Evolutionary conservation across 352 stramenopile genomes (phyloP), one percentile per base, ranked within the genome.

Genomic region (Elongisporangium anandrum): DNA sequence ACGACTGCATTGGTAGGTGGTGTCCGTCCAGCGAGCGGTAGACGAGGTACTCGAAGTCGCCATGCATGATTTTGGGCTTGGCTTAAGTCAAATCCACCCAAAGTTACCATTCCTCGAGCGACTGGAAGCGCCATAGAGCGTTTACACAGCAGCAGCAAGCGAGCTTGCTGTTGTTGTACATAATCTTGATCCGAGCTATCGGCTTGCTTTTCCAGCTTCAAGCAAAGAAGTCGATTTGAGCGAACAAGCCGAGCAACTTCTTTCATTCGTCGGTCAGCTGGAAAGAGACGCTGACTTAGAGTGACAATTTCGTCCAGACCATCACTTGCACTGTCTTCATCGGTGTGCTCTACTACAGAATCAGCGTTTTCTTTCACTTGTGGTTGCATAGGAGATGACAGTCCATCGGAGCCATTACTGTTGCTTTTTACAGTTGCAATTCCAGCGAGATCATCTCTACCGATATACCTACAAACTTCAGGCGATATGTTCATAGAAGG

Each of bases 81-180:
- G 56, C 50, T 64, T 50, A 79, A 56, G 56, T 97, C 77, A 26
- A 98, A 83, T 53, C 86, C 98, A 0, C 94, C 95, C 49, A 99
- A 70, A 5, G 97, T 99, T 16, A 99, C 71, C 97, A 99, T 99
- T 7, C 96, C 97, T 66, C 97, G 77, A 0, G 96, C 97, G 8
- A 99, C 72, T 1, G 92, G 84, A 3, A 98, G 69, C 7, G 97
- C 88, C 72, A 99, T 96, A 0, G 89, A 92, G 52, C 97, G 83
- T 58, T 96, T 95, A 71, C 93, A 98, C 4, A 99, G 66, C 50
- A 98, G 65, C 12, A 98, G 68, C n/a, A 99, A 81, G 16, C 94
- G 91, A 29, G 87, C 72, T 86, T 99, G 97, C 67, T 99, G 98
- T 59, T 95, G 79, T 26, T 84, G 72, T 4, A 87, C 68, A 49